A percentile compares a stretch with the other conserved stretches of the same genome.
These are phyloP conservation scores for Penicillium frequentans DNA, from an alignment of 2,329 filamentous ascomycete species.

Conservation along the genomic window DNA sequence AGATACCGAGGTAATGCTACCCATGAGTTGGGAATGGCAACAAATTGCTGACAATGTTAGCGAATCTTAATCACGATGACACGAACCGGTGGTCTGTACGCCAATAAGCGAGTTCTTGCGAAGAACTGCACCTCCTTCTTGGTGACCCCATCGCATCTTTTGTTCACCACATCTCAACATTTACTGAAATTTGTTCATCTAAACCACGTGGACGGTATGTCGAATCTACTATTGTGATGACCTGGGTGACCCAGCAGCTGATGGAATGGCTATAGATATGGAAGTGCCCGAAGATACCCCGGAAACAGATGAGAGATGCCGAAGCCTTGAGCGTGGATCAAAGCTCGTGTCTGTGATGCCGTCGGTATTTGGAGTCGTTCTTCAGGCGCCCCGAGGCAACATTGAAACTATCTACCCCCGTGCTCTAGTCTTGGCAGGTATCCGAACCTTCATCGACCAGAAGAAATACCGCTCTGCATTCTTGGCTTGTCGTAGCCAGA, in stretches of 20 bases:
- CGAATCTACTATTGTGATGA: neutral
- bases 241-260: constrained; percentile 8
- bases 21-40: neutral
- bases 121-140: constrained; percentile 93
- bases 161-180: constrained; percentile 91
- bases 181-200: constrained; percentile 93
- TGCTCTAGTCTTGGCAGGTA: constrained; percentile 87
- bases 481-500: constrained; percentile 81
- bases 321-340: constrained; percentile 87
- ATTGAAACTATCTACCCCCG: constrained; percentile 92
- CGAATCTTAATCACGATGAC: constrained; percentile 65
- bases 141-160: constrained; percentile 75
- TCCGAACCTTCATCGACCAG: constrained; percentile 74
- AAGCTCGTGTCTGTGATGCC: constrained; percentile 87
- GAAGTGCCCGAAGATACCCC: constrained; percentile 85
- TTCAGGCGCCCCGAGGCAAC: constrained; percentile 96
- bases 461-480: constrained; percentile 85
- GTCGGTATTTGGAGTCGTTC: constrained; percentile 76
- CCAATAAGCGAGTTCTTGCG: constrained; percentile 69
- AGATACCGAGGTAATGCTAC: constrained; percentile 39
- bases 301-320: constrained; percentile 86
- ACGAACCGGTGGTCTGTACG: constrained; percentile 74
- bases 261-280: constrained; percentile 57
- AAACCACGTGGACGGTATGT: constrained; percentile 61
- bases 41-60: constrained; percentile 32